Percentiles rank a stretch among this genome's conserved stretches.
These are phyloP conservation scores for Malus domestica DNA, from an alignment of 306 rosid species.

Conservation along the genomic window DNA sequence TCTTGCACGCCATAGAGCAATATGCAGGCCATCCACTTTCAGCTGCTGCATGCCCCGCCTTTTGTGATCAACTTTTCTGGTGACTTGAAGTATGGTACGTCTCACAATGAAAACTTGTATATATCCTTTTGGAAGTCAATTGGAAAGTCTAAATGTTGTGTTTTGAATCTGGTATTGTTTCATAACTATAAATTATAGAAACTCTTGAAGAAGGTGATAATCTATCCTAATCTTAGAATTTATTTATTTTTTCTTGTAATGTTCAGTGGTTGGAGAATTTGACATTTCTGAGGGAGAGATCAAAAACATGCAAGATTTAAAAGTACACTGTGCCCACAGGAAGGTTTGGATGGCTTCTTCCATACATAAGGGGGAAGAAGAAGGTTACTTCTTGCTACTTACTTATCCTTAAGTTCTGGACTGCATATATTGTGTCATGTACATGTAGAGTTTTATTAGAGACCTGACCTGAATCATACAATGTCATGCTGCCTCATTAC, in stretches of 20 bases:
- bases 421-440: neutral
- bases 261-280: constrained; percentile 61
- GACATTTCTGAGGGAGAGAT: constrained; percentile 38
- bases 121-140: neutral
- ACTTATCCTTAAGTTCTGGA: constrained; percentile 16
- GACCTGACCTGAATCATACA: neutral
- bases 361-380: constrained; percentile 87
- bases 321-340: constrained; percentile 42
- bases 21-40: constrained; percentile 69
- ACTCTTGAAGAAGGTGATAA: constrained; percentile 10
- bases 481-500: neutral
- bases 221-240: constrained; percentile 8
- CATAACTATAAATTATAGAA: neutral
- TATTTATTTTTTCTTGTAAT: neutral
- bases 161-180: neutral
- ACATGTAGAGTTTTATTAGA: neutral
- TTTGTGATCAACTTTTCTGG: constrained; percentile 59
- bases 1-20: constrained; percentile 56
- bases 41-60: constrained; percentile 82
- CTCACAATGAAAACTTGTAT: constrained; percentile 2
- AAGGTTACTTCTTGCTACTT: constrained; percentile 46
- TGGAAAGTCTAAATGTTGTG: constrained; percentile 1
- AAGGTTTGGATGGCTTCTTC: constrained; percentile 96
- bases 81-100: constrained; percentile 81
- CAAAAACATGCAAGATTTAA: constrained; percentile 42